Base-by-base conservation (phyloP, 2,329 filamentous ascomycete genomes). In the Mycosphaerelloides madeirae region DNA sequence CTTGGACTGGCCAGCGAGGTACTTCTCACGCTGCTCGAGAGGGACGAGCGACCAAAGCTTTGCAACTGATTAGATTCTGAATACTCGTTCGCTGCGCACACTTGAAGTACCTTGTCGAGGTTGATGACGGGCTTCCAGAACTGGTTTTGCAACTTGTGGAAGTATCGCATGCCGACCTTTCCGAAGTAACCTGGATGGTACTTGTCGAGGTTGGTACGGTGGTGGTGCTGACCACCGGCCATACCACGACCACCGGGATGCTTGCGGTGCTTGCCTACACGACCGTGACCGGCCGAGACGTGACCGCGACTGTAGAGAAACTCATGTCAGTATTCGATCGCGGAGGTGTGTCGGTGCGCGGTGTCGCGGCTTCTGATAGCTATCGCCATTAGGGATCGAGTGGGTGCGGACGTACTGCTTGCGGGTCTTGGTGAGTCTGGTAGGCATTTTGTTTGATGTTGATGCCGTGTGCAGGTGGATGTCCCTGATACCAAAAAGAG, bases 81-180 rank as follows among this genome's bases (percentile, higher is more conserved):
- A 29, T 22, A 28, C n/a, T n/a, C 12, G 16, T 28, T 32, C 16
- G 14, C 12, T 1, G 31, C 3, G 5, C 3, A 7, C 18, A 22
- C 41, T 1, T 25, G 33, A 47, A 56, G 37, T 74, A 91, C 86
- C 86, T 97, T 98, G 77, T 97, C 93, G 65, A 98, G 79, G 81
- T 98, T 98, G 84, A 98, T 85, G 64, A 88, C 81, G 60, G 93
- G 93, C 80, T 95, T 96, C 93, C 91, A 98, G 81, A 91, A 89
- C 70, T 94, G 85, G 80, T 91, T 91, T 68, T 83, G 80, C 69
- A 87, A 84, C 77, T 93, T 90, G 82, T 97, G 91, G 87, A 95
- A 96, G 78, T 91, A 66, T 33, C 66, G 49, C 64, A 67, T 67
- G 56, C 62, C 63, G 39, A 67, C 65, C 79, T 96, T 95, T 77